Conservation (phyloP, 495 filamentous ascomycete genomes). For the Annulohypoxylon moriforme region DNA sequence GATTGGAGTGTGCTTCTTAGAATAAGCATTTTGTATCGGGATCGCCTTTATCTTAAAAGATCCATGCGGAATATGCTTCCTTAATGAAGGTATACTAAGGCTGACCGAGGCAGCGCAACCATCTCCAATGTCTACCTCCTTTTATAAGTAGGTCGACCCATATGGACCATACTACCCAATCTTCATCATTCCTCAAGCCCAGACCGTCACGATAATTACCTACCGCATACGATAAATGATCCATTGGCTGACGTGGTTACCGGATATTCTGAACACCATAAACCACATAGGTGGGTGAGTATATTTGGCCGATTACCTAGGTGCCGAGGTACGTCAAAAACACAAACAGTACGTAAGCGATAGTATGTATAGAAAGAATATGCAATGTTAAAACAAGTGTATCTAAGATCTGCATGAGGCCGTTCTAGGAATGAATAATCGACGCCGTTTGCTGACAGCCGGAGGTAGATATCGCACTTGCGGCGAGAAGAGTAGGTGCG, state of each 20-base stretch:
- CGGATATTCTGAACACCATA: neutral
- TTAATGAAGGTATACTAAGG: neutral
- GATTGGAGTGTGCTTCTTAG: neutral
- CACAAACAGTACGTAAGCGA: slow-evolving; percentile 4
- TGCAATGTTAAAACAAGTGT: neutral
- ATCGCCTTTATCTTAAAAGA: too few relatives aligned
- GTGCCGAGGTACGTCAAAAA: neutral
- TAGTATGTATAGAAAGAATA: slow-evolving; percentile 1
- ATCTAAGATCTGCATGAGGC: neutral
- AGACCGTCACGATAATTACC: slow-evolving; percentile 3
- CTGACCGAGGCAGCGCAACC: neutral
- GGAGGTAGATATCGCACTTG: neutral
- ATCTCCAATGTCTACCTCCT: slow-evolving; percentile 16
- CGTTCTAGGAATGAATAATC: neutral
- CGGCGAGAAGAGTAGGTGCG: neutral
- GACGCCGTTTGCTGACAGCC: neutral
- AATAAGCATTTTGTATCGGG: neutral
- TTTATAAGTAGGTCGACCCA: slow-evolving; percentile 7
- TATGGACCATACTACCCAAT: slow-evolving; percentile 8
- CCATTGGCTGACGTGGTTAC: neutral
- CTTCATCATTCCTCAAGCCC: neutral
- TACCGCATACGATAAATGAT: neutral
- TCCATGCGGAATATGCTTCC: neutral
- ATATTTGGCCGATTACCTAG: neutral
- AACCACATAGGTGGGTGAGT: neutral